Evolutionary conservation across 2,329 filamentous ascomycete genomes (phyloP).

Genomic region (Amauroascus niger): DNA sequence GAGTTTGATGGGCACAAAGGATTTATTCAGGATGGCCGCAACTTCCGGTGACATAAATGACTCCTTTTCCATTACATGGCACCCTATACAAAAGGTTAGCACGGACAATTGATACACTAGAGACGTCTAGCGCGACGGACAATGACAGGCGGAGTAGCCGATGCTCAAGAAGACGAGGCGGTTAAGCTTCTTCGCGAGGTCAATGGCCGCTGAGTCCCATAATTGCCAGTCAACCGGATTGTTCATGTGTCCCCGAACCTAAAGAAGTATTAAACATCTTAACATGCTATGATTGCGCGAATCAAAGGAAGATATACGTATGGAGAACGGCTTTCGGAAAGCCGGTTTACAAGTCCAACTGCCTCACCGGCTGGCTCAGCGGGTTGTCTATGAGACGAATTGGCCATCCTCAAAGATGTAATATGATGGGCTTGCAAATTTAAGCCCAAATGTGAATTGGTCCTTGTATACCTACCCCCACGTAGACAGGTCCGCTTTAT

Average conservation of each 20-base stretch:
- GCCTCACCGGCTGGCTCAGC: conserved; percentile 16
- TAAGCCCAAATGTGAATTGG: not conserved
- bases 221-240: conserved; percentile 90
- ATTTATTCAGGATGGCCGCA: conserved; percentile 69
- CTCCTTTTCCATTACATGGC: conserved; percentile 85
- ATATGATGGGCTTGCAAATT: not conserved
- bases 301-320: conserved; percentile 44
- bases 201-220: conserved; percentile 67
- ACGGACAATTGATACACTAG: not conserved
- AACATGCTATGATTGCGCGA: not conserved
- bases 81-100: conserved; percentile 45
- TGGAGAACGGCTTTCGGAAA: conserved; percentile 53
- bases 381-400: conserved; percentile 23
- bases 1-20: conserved; percentile 84
- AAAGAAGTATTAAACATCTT: conserved; percentile 4
- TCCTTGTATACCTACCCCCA: not conserved
- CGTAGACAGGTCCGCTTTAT: not conserved
- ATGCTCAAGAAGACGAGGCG: conserved; percentile 88
- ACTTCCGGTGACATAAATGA: conserved; percentile 78
- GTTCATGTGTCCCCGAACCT: conserved; percentile 63
- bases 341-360: conserved; percentile 44
- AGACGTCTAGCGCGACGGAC: conserved; percentile 43
- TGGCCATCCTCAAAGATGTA: conserved; percentile 21
- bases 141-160: conserved; percentile 91
- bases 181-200: conserved; percentile 68